phyloP scores from a whole-genome alignment of 2,329 filamentous ascomycete genomes.

The Colletotrichum lupini region DNA sequence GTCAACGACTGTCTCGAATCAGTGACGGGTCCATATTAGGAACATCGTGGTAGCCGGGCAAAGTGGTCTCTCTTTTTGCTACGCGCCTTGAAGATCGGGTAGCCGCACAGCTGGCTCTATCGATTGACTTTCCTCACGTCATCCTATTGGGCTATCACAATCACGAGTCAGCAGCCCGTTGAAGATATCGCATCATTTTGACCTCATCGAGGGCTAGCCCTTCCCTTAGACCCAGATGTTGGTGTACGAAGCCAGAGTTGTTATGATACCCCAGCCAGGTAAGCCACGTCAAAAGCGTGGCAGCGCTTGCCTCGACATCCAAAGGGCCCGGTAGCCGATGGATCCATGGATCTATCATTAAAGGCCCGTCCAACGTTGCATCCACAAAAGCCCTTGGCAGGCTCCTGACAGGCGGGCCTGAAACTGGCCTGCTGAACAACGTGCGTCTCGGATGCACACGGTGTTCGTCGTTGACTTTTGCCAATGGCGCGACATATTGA shows the following conservation, averaged over 20 bases:
- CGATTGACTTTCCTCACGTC: not conserved
- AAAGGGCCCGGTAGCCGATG: constrained; percentile 22
- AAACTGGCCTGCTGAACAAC: constrained; percentile 33
- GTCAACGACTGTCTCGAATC: constrained; percentile 29
- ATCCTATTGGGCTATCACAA: constrained; percentile 4
- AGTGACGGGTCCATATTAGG: not conserved
- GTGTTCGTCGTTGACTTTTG: constrained; percentile 26
- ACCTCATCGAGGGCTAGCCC: not conserved
- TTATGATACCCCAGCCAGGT: not conserved
- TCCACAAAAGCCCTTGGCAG: constrained; percentile 24
- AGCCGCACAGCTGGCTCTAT: constrained; percentile 7
- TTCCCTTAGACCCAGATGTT: not conserved
- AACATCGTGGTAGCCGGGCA: not conserved
- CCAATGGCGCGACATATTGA: not conserved
- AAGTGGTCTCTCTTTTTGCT: not conserved
- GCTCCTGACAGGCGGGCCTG: constrained; percentile 26
- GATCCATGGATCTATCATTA: constrained; percentile 17
- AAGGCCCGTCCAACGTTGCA: constrained; percentile 38
- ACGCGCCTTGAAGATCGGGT: constrained; percentile 10
- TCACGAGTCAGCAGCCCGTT: constrained; percentile 16
- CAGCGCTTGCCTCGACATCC: constrained; percentile 5
- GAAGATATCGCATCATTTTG: constrained; percentile 5
- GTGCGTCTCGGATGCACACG: constrained; percentile 29
- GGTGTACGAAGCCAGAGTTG: constrained; percentile 10
- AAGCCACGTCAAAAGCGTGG: not conserved